A percentile compares a stretch with the other conserved stretches of the same genome.
Evolutionary conservation across 1,284 basidiomycete genomes (phyloP).

Genomic region (Sporisorium graminicola): DNA sequence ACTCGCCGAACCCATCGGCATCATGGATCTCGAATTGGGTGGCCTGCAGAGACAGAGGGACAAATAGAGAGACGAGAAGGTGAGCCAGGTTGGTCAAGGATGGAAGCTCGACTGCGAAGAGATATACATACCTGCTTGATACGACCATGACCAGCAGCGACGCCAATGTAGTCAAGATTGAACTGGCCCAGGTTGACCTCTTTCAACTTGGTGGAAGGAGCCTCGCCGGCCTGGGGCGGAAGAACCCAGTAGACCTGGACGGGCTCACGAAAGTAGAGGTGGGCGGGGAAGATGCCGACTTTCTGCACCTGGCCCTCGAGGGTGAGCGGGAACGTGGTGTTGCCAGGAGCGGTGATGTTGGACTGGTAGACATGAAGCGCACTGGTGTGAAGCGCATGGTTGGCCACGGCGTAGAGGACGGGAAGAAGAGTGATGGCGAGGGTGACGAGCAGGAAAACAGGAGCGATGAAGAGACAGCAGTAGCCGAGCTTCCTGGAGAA

Average conservation of each 20-base stretch:
- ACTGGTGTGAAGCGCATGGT: constrained; percentile 68
- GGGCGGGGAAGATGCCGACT: constrained; percentile 70
- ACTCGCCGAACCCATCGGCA: constrained; percentile 64
- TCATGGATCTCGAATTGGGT: constrained; percentile 69
- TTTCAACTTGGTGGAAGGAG: constrained; percentile 45
- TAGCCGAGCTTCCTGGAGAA: constrained; percentile 63
- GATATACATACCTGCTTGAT: constrained; percentile 65
- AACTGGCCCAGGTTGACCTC: constrained; percentile 68
- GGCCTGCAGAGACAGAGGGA: constrained; percentile 26
- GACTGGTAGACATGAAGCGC: constrained; percentile 66
- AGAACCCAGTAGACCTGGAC: constrained; percentile 69
- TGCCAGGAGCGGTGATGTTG: constrained; percentile 67
- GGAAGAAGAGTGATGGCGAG: constrained; percentile 66
- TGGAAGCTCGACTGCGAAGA: not conserved
- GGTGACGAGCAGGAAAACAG: constrained; percentile 55
- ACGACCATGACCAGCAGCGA: constrained; percentile 68
- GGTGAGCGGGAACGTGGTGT: constrained; percentile 67
- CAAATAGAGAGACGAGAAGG: not conserved
- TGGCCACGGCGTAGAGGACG: constrained; percentile 68
- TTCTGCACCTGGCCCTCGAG: constrained; percentile 69
- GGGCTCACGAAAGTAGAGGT: constrained; percentile 68
- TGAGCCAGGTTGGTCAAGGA: not conserved
- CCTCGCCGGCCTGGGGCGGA: constrained; percentile 51
- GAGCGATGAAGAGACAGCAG: constrained; percentile 62
- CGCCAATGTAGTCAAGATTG: constrained; percentile 62